Base-by-base conservation (phyloP, 805 yeast species). In the Myxozyma monticola region DNA sequence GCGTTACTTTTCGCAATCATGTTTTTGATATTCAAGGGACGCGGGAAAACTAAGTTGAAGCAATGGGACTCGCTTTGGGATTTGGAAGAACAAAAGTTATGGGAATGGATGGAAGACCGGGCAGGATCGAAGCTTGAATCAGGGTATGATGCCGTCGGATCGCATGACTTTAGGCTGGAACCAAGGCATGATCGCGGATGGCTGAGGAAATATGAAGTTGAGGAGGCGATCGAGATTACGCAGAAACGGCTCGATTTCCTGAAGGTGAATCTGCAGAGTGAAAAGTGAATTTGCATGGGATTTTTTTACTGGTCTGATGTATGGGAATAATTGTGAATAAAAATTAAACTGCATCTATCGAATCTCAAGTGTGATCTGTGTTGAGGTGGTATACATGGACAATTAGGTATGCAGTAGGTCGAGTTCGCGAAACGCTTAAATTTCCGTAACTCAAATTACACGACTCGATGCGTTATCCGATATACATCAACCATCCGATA, bases 101-200 rank as follows among this genome's bases (percentile, higher is more conserved):
- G 93, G 93, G 75, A 79, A 39, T 86, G 95, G 95, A 73, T 86
- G 37, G 74, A 74, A 37, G 71, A 70, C 51, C 72, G 78, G 31
- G 68, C 70, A 9, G 68, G 70, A 26, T 46, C 55, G 24, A 68
- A 69, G 28, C 20, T n/a, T 20, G 41, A 9, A 8, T 6, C 15
- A 25, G n/a, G n/a, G n/a, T 20, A 4, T 14, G 40, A 46, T 18
- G 44, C 24, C 15, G 37, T 24, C n/a, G 26, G 21, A 4, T 22
- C 45, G 24, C 42, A 33, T 10, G 34, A 35, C 12, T n/a, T 20
- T 17, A 24, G 8, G 9, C 24, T 6, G 24, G 48, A n/a, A 25
- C 42, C 42, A 9, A 12, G 22, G 22, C 39, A 22, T 17, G 24
- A 12, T 22, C 25, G 37, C 30, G 54, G 42, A 9, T 52, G 54